Conservation (phyloP, 2,329 filamentous ascomycete species). For the Colletotrichum sidae region DNA sequence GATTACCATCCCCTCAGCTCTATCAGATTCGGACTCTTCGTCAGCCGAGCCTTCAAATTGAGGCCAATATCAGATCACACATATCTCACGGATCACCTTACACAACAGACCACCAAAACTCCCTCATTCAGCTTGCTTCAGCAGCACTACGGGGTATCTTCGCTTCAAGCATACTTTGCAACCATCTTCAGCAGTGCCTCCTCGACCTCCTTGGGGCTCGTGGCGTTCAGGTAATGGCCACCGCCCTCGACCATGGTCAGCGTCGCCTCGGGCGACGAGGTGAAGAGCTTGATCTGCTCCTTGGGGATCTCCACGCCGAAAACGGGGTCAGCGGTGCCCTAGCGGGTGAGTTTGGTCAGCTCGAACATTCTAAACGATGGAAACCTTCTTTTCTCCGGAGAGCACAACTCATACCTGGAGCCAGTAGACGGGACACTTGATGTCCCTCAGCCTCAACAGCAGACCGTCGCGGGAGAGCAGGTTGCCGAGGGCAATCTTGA, state of each 20-base stretch:
- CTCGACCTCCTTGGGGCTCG: constrained; percentile 58
- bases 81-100: constrained; percentile 6
- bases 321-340: constrained; percentile 60
- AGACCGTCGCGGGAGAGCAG: constrained; percentile 61
- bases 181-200: constrained; percentile 58
- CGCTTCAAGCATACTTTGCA: constrained; percentile 43
- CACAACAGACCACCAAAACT: not conserved
- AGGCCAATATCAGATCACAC: not conserved
- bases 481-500: constrained; percentile 57
- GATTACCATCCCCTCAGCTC: no score
- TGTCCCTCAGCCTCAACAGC: constrained; percentile 55
- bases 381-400: no score
- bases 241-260: constrained; percentile 57
- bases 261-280: constrained; percentile 55
- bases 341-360: not conserved
- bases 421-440: constrained; percentile 65
- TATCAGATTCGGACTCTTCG: no score
- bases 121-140: no score
- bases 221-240: constrained; percentile 62
- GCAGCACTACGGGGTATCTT: not conserved
- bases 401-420: constrained; percentile 54
- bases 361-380: no score
- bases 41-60: not conserved
- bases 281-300: constrained; percentile 65
- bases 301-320: constrained; percentile 53